A percentile compares a stretch with the other conserved stretches of the same genome.
These are phyloP conservation scores for Sugiyamaella novakii DNA, from an alignment of 1,139 yeast species.

Conservation along the genomic window DNA sequence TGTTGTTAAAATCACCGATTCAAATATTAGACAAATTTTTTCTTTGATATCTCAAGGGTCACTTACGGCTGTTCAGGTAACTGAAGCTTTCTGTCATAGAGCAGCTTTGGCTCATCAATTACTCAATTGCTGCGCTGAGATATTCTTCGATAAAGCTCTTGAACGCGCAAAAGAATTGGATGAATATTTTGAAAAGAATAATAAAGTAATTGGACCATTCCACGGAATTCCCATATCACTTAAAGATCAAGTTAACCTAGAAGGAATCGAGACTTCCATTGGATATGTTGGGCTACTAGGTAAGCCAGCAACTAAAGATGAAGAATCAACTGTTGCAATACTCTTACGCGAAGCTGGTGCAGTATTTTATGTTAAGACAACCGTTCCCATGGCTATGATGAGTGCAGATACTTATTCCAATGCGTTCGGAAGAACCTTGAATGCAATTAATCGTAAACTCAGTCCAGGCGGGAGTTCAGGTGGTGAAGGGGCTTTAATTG, in stretches of 20 bases:
- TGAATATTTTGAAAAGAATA: slow-evolving; percentile 33
- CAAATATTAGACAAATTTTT: slow-evolving; percentile 38
- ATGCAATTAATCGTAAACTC: slow-evolving; percentile 49
- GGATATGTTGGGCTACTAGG: slow-evolving; percentile 45
- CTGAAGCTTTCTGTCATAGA: slow-evolving; percentile 58
- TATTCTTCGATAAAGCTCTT: slow-evolving; percentile 38
- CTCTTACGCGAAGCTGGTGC: slow-evolving; percentile 53
- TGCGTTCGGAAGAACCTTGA: slow-evolving; percentile 52
- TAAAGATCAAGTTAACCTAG: slow-evolving; percentile 53
- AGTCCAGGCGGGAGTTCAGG: slow-evolving; percentile 63
- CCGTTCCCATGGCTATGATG: slow-evolving; percentile 62
- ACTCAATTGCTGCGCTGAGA: slow-evolving; percentile 39
- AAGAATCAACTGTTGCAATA: slow-evolving; percentile 45
- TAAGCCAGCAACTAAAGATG: slow-evolving; percentile 31
- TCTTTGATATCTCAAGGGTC: slow-evolving; percentile 46
- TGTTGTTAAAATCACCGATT: slow-evolving; percentile 20
- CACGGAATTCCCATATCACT: slow-evolving; percentile 57
- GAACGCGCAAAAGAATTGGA: slow-evolving; percentile 53
- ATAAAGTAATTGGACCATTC: slow-evolving; percentile 40
- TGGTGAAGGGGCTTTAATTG: slow-evolving; percentile 62
- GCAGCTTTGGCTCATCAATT: slow-evolving; percentile 49
- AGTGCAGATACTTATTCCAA: slow-evolving; percentile 52
- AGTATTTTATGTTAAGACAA: slow-evolving; percentile 57
- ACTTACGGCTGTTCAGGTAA: slow-evolving; percentile 49
- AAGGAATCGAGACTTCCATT: slow-evolving; percentile 48